A percentile compares a stretch with the other conserved stretches of the same genome.
phyloP scores from a whole-genome alignment of 169 alveolate genomes.

The Cryptosporidium ryanae region DNA sequence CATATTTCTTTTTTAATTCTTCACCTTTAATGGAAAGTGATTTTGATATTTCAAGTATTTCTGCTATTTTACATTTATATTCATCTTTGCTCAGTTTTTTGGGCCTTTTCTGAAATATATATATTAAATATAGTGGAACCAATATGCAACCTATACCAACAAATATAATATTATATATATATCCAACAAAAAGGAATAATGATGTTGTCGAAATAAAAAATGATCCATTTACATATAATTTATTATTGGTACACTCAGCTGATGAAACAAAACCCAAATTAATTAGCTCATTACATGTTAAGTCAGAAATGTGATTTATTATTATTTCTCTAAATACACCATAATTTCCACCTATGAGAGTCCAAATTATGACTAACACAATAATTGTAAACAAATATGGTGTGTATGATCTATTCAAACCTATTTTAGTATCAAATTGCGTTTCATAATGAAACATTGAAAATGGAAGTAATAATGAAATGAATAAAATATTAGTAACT shows the following conservation, averaged over 20 bases:
- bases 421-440: conserved; percentile 40
- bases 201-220: conserved; percentile 19
- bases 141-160: conserved; percentile 41
- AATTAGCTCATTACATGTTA: conserved; percentile 18
- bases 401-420: conserved; percentile 25
- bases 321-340: conserved; percentile 39
- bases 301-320: not conserved
- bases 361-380: not conserved
- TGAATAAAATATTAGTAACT: conserved; percentile 17
- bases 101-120: conserved; percentile 12
- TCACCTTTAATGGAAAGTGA: conserved; percentile 20
- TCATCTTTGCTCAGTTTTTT: conserved; percentile 1
- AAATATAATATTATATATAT: conserved; percentile 40
- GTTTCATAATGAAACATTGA: conserved; percentile 58
- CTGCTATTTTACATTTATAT: conserved; percentile 13
- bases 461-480: conserved; percentile 33
- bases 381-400: conserved; percentile 32
- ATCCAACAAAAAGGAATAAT: conserved; percentile 44
- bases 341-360: conserved; percentile 33
- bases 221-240: not conserved
- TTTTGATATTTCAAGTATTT: conserved; percentile 18
- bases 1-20: conserved; percentile 21
- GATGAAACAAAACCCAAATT: conserved; percentile 3
- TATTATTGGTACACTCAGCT: conserved; percentile 3
- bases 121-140: conserved; percentile 12